Percentiles rank a stretch among this genome's conserved stretches.
phyloP scores from a whole-genome alignment of 2,329 filamentous ascomycete species.

The Colletotrichum sp. region DNA sequence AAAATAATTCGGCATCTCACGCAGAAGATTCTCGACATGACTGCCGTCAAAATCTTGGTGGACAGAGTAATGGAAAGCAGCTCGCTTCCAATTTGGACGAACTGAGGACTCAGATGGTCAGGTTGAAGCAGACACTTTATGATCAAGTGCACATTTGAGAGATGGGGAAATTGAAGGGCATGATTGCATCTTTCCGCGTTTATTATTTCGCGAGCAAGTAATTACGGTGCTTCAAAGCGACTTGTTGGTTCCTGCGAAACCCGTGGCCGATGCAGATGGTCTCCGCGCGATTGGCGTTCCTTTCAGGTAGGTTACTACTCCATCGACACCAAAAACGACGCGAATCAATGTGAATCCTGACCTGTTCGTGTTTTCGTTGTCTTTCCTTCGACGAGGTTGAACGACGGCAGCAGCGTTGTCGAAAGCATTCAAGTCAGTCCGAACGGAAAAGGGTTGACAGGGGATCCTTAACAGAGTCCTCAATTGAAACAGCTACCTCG shows the following conservation, averaged over 20 bases:
- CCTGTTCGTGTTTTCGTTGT: not conserved
- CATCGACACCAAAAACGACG: not conserved
- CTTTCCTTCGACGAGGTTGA: not conserved
- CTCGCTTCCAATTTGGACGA: not conserved
- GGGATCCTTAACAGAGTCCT: not conserved
- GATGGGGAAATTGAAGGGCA: too few species aligned
- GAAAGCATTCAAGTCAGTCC: not conserved
- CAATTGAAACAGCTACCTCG: not conserved
- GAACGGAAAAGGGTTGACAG: not conserved
- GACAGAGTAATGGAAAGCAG: not conserved
- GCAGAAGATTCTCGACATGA: not conserved
- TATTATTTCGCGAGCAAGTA: not conserved
- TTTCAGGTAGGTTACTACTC: not conserved
- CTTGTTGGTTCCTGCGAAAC: not conserved
- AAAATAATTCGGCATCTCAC: not conserved
- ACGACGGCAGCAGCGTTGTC: not conserved
- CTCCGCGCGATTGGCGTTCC: not conserved
- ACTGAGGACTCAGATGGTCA: too few species aligned
- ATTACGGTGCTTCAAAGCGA: not conserved
- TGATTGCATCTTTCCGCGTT: not conserved
- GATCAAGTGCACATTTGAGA: too few species aligned
- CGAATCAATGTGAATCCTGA: not conserved
- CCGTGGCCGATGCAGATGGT: not conserved
- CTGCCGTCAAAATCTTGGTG: not conserved
- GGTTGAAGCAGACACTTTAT: too few species aligned